Evolutionary conservation across 1,284 basidiomycete species (phyloP), one percentile per base, ranked within the genome.

Genomic region (Apiotrichum porosum): DNA sequence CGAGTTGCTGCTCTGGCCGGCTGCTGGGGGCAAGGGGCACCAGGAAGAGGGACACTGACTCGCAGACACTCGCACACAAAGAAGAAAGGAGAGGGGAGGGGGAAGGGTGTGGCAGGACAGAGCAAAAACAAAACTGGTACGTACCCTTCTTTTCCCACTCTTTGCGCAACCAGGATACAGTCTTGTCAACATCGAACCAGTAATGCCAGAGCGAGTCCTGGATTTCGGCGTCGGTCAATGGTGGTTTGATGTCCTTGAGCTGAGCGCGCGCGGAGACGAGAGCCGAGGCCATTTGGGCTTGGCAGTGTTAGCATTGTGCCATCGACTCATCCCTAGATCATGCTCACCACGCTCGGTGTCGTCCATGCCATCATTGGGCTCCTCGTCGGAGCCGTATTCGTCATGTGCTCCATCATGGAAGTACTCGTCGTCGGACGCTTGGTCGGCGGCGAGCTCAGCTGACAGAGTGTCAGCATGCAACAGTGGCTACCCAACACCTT

Each of bases 161-260:
- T 52, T 72, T 72, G 24, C 85, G 60, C 21, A 91, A 76, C 79
- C 83, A 87, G 32, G 81, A 73, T 14, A 93, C 74, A 6, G 87
- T 83, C 63, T 84, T 80, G 34, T 89, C 83, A 17, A 87, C 80
- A 63, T 97, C 84, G 63, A 95, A 97, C 73, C 87, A 88, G 60
- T 79, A 83, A 60, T 97, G 84, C 86, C 91, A 97, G 37, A 97
- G 76, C 1, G 81, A 79, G 58, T 92, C 86, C 62, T 81, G 82
- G 68, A 98, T 86, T 42, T 81, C 79, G 33, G 75, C 71, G 66
- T 94, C 88, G 31, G 84, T 77, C 41, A 94, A 74, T 15, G 82
- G 83, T 28, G 83, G 84, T 35, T 78, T 79, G 64, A 83, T 78
- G 52, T 81, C 76, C 19, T 88, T 89, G 33, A 95, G 69, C 15